Evolutionary conservation across 345 rosid species (phyloP).

Genomic region (Citrus medica): DNA sequence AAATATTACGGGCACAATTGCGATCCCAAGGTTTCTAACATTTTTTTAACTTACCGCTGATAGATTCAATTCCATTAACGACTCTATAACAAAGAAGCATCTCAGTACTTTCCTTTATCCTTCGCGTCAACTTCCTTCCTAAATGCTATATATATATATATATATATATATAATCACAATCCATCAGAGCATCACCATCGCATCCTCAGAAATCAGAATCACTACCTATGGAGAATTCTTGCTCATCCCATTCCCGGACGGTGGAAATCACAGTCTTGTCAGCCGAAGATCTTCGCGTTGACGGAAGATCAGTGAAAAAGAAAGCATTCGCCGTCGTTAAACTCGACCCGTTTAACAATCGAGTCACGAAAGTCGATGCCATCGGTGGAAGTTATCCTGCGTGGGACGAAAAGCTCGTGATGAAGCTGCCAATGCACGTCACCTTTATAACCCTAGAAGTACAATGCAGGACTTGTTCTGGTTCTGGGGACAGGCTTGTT

Average conservation of each 20-base stretch:
- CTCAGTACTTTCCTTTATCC: too few relatives aligned
- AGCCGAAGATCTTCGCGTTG: conserved; percentile 44
- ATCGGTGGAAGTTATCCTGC: conserved; percentile 43
- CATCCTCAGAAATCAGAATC: not conserved
- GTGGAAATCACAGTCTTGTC: conserved; percentile 51
- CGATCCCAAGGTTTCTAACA: too few relatives aligned
- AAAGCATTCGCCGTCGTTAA: conserved; percentile 29
- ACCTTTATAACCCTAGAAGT: conserved; percentile 40
- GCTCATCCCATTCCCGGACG: not conserved
- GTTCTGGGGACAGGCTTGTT: conserved; percentile 26
- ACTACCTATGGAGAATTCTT: not conserved
- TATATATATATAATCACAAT: too few relatives aligned
- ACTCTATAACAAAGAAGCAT: too few relatives aligned
- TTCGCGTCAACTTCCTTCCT: too few relatives aligned
- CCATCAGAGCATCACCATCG: too few relatives aligned
- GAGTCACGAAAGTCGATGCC: conserved; percentile 18
- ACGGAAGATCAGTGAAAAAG: conserved; percentile 37
- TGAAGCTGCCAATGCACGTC: conserved; percentile 31
- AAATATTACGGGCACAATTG: too few relatives aligned
- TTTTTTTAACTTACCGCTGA: too few relatives aligned
- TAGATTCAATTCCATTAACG: too few relatives aligned
- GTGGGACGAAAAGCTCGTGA: conserved; percentile 48
- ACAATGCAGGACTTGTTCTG: conserved; percentile 13
- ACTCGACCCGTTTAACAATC: conserved; percentile 11
- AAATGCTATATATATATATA: too few relatives aligned